These are phyloP conservation scores for Hypoxylon fragiforme DNA, from an alignment of 495 filamentous ascomycete genomes.

Conservation along the genomic window DNA sequence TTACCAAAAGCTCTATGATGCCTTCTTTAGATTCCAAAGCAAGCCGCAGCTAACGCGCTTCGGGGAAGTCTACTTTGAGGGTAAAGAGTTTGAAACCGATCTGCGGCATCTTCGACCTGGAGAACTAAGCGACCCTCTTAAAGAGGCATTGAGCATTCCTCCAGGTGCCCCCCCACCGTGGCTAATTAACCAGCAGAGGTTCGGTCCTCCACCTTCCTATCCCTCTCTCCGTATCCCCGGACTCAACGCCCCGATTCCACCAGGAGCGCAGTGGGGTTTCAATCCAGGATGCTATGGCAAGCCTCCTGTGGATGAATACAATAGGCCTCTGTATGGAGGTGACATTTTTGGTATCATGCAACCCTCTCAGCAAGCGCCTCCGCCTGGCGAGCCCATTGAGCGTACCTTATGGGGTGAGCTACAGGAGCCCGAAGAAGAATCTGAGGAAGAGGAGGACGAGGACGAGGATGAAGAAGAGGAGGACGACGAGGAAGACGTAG, in stretches of 20 bases:
- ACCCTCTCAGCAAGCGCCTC: slow-evolving; percentile 54
- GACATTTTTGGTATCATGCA: slow-evolving; percentile 89
- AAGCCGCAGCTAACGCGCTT: slow-evolving; percentile 93
- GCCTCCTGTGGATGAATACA: slow-evolving; percentile 90
- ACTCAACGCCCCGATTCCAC: slow-evolving; percentile 89
- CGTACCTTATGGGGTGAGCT: slow-evolving; percentile 91
- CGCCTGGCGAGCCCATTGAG: slow-evolving; percentile 81
- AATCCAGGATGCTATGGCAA: slow-evolving; percentile 95
- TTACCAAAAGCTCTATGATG: slow-evolving; percentile 96
- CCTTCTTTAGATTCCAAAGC: slow-evolving; percentile 95
- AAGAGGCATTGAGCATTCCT: slow-evolving; percentile 91
- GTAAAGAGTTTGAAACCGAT: slow-evolving; percentile 97
- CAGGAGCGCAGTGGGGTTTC: slow-evolving; percentile 95
- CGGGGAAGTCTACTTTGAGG: slow-evolving; percentile 97
- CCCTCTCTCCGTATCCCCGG: slow-evolving; percentile 90
- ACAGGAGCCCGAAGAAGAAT: slow-evolving; percentile 79
- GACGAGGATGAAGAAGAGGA: slow-evolving; percentile 70
- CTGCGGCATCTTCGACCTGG: slow-evolving; percentile 85
- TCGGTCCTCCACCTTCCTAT: slow-evolving; percentile 91
- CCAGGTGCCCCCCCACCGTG: slow-evolving; percentile 93
- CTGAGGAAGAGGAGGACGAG: slow-evolving; percentile 74
- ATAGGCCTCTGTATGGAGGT: slow-evolving; percentile 85
- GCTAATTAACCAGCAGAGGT: slow-evolving; percentile 95
- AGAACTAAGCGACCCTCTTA: slow-evolving; percentile 85
- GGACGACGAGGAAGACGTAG: slow-evolving; percentile 72